Evolutionary conservation across 495 filamentous ascomycete species (phyloP).

Genomic region (Wilcoxina mikolae): DNA sequence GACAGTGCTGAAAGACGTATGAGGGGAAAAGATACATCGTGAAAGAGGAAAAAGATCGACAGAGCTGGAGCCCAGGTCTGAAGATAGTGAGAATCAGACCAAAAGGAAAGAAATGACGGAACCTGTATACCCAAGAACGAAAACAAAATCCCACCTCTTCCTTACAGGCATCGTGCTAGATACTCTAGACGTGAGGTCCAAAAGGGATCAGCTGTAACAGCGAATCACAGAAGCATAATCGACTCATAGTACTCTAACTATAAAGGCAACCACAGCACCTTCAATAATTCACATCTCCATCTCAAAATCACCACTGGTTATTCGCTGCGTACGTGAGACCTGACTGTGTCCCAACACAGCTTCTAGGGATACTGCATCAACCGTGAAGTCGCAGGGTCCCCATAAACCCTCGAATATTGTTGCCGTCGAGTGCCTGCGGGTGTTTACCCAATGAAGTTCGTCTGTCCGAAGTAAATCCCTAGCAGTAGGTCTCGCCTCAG

Average conservation of each 20-base stretch:
- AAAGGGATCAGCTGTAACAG: not conserved
- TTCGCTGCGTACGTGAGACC: not conserved
- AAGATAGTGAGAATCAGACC: not conserved
- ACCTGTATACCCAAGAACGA: not conserved
- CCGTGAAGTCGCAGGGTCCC: slow-evolving; percentile 48
- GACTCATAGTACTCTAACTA: too few species aligned
- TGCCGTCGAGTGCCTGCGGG: slow-evolving; percentile 63
- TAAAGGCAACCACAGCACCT: too few species aligned
- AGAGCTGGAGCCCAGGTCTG: not conserved
- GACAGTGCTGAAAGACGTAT: not conserved
- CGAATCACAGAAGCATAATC: too few species aligned
- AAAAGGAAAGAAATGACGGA: not conserved
- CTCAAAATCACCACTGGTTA: not conserved
- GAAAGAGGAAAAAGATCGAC: not conserved
- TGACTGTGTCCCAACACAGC: not conserved
- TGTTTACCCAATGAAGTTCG: slow-evolving; percentile 60
- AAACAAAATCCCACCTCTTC: not conserved
- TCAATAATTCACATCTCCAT: not conserved
- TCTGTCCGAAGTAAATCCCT: slow-evolving; percentile 52
- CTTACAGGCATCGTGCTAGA: not conserved
- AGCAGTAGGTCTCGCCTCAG: slow-evolving; percentile 56
- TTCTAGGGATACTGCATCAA: not conserved
- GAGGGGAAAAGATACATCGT: not conserved
- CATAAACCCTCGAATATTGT: slow-evolving; percentile 91
- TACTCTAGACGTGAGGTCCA: not conserved